phyloP scores from a whole-genome alignment of 169 alveolate species.

The Toxoplasma gondii region DNA sequence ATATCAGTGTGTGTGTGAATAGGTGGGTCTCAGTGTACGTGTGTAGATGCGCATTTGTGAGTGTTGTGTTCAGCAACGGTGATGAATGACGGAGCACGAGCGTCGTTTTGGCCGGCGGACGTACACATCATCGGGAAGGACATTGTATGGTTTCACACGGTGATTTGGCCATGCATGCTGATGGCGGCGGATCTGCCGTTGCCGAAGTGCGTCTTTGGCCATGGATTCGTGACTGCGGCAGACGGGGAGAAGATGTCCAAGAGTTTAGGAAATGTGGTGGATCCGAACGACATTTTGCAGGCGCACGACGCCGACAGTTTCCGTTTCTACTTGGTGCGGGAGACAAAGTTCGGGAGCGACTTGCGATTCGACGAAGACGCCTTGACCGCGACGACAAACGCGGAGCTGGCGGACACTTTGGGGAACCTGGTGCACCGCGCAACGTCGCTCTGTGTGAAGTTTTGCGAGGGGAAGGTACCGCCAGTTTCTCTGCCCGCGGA shows the following conservation, averaged over 20 bases:
- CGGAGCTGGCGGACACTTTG: conserved; percentile 66
- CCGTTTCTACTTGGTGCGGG: conserved; percentile 73
- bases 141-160: conserved; percentile 93
- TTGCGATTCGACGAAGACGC: conserved; percentile 62
- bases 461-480: conserved; percentile 59
- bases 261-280: conserved; percentile 76
- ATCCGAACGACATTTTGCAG: conserved; percentile 66
- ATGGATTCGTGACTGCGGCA: conserved; percentile 92
- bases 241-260: conserved; percentile 96
- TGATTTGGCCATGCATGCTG: conserved; percentile 91
- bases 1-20: too few relatives aligned
- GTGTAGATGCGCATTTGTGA: neutral
- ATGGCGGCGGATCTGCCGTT: conserved; percentile 82
- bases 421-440: conserved; percentile 82
- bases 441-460: conserved; percentile 67
- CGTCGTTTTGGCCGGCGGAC: conserved; percentile 76
- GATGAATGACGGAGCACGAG: conserved; percentile 5
- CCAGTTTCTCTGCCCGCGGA: neutral
- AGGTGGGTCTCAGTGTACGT: too few relatives aligned
- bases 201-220: conserved; percentile 90
- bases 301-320: conserved; percentile 69
- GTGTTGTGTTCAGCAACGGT: neutral
- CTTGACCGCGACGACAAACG: conserved; percentile 63
- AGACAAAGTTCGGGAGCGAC: conserved; percentile 62
- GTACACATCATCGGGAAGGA: conserved; percentile 86